Evolutionary conservation across 345 rosid genomes (phyloP).

Genomic region (Eutrema japonicum): DNA sequence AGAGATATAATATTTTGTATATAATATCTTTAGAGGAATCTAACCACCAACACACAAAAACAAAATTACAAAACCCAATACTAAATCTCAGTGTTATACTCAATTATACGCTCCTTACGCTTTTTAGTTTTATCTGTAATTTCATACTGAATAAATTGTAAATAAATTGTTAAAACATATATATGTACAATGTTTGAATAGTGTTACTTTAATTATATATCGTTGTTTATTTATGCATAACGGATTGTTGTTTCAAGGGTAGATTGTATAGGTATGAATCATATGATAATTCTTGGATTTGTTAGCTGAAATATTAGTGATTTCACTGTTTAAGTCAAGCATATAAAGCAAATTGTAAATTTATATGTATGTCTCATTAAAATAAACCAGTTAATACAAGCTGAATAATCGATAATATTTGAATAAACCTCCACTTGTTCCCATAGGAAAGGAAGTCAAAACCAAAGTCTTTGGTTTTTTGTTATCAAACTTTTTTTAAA

Average conservation of each 20-base stretch:
- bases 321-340: constrained; percentile 18
- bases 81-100: constrained; percentile 30
- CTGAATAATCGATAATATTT: constrained; percentile 6
- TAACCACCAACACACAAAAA: constrained; percentile 19
- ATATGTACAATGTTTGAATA: neutral
- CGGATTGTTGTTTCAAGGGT: neutral
- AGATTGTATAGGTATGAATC: neutral
- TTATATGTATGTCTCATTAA: neutral
- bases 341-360: constrained; percentile 5
- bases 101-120: neutral
- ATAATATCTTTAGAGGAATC: neutral
- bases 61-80: neutral
- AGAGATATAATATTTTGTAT: constrained; percentile 52
- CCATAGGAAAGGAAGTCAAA: constrained; percentile 28
- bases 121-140: constrained; percentile 5
- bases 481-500: neutral
- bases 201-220: constrained; percentile 4
- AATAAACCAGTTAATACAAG: constrained; percentile 1
- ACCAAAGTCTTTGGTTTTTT: constrained; percentile 15
- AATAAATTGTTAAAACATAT: neutral
- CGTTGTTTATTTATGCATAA: neutral
- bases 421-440: constrained; percentile 14
- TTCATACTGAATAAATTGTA: neutral
- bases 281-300: neutral
- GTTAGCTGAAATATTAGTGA: neutral